Conservation (phyloP, 164 flowering plant genomes). For the Brasenia schreberi region DNA sequence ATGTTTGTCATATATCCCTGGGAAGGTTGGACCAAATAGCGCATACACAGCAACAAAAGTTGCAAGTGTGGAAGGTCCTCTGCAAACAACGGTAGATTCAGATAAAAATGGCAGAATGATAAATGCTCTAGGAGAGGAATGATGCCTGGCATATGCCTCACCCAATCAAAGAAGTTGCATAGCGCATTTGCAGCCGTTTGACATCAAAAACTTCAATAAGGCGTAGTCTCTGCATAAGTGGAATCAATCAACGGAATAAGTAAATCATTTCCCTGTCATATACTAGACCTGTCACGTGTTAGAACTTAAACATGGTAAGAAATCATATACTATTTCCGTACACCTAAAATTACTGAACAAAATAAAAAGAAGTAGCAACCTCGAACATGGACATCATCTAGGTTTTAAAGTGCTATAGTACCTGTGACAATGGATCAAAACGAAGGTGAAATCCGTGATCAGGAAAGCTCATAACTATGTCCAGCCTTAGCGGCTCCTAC, state of each 20-base stretch:
- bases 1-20: slow-evolving; percentile 87
- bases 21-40: slow-evolving; percentile 95
- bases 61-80: slow-evolving; percentile 85
- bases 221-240: slow-evolving; percentile 57
- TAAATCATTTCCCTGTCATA: too few relatives aligned
- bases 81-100: slow-evolving; percentile 16
- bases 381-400: neutral
- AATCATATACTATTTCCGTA: too few relatives aligned
- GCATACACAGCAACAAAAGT: slow-evolving; percentile 96
- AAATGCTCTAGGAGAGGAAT: neutral
- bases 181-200: slow-evolving; percentile 91
- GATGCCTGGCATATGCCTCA: slow-evolving; percentile 12
- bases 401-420: slow-evolving; percentile 8
- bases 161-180: slow-evolving; percentile 91
- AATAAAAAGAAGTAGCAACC: neutral
- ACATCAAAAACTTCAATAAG: slow-evolving; percentile 92
- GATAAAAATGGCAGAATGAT: neutral
- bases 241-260: too few relatives aligned
- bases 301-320: too few relatives aligned
- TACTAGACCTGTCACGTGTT: too few relatives aligned
- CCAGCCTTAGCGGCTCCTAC: slow-evolving; percentile 86
- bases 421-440: slow-evolving; percentile 98
- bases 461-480: slow-evolving; percentile 89
- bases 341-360: too few relatives aligned
- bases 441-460: slow-evolving; percentile 98